Evolutionary conservation across 257 asterid species (phyloP).

Genomic region (Fraxinus excelsior): DNA sequence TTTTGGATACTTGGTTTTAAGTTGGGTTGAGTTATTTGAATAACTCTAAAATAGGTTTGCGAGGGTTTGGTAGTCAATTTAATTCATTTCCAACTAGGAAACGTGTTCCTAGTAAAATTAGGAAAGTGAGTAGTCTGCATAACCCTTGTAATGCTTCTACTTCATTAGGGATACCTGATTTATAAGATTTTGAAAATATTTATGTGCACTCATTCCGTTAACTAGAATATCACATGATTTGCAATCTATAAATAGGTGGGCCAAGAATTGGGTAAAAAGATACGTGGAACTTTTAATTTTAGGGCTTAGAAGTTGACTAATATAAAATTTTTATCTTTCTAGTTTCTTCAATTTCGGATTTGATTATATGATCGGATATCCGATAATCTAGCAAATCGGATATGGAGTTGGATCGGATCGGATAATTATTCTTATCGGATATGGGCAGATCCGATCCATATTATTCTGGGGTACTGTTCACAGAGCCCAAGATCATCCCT

Average conservation of each 20-base stretch:
- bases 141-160: not conserved
- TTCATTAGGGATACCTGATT: not conserved
- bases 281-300: too few relatives aligned
- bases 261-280: too few relatives aligned
- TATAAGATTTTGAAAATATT: not conserved
- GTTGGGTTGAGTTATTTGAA: not conserved
- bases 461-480: not conserved
- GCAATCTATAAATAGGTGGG: too few relatives aligned
- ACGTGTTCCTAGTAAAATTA: not conserved
- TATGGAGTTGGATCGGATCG: too few relatives aligned
- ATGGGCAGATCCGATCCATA: too few relatives aligned
- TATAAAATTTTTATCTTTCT: too few relatives aligned
- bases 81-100: not conserved
- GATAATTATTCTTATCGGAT: too few relatives aligned
- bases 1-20: not conserved
- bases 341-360: too few relatives aligned
- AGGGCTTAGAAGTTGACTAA: too few relatives aligned
- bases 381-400: too few relatives aligned
- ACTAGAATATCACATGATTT: not conserved
- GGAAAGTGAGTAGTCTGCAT: not conserved
- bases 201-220: not conserved
- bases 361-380: too few relatives aligned
- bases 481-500: too few relatives aligned
- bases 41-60: not conserved
- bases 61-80: not conserved